Percentiles rank a stretch among this genome's conserved stretches.
phyloP scores from a whole-genome alignment of 306 rosid species.

The Quercus alba region DNA sequence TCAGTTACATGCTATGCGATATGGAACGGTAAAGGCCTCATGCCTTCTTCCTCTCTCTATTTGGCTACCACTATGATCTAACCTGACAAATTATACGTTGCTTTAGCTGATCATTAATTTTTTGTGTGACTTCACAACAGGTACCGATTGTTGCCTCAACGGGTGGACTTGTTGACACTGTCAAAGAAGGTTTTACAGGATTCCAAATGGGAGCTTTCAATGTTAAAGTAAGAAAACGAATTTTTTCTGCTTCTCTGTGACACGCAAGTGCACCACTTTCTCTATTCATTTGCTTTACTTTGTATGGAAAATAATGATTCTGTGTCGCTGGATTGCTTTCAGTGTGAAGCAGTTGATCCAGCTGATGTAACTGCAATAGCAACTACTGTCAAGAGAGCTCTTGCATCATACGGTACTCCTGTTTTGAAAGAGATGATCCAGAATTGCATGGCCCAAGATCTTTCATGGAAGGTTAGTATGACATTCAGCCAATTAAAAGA shows the following conservation, averaged over 20 bases:
- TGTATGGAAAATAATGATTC: not conserved
- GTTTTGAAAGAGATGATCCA: slow-evolving; percentile 55
- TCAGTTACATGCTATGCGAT: slow-evolving; percentile 87
- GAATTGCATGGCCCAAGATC: slow-evolving; percentile 81
- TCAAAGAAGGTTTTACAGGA: slow-evolving; percentile 81
- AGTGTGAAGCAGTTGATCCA: slow-evolving; percentile 79
- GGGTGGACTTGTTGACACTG: slow-evolving; percentile 84
- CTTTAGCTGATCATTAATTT: not conserved
- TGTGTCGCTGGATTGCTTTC: not conserved
- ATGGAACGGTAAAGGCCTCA: slow-evolving; percentile 55
- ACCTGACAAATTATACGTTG: not conserved
- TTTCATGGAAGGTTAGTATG: slow-evolving; percentile 74
- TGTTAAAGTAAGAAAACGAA: slow-evolving; percentile 52
- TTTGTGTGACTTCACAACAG: slow-evolving; percentile 22
- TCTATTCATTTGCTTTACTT: not conserved
- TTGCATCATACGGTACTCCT: slow-evolving; percentile 41
- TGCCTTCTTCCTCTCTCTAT: slow-evolving; percentile 1
- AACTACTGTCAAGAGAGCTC: slow-evolving; percentile 48
- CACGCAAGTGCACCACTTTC: not conserved
- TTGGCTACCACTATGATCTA: not conserved
- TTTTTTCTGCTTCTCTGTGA: not conserved
- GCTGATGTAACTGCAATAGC: slow-evolving; percentile 57
- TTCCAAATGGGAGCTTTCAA: slow-evolving; percentile 83
- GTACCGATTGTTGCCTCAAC: slow-evolving; percentile 83
- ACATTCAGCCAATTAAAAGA: not conserved